Conservation (phyloP, 1,284 basidiomycete genomes). For the Termitomyces sp. region DNA sequence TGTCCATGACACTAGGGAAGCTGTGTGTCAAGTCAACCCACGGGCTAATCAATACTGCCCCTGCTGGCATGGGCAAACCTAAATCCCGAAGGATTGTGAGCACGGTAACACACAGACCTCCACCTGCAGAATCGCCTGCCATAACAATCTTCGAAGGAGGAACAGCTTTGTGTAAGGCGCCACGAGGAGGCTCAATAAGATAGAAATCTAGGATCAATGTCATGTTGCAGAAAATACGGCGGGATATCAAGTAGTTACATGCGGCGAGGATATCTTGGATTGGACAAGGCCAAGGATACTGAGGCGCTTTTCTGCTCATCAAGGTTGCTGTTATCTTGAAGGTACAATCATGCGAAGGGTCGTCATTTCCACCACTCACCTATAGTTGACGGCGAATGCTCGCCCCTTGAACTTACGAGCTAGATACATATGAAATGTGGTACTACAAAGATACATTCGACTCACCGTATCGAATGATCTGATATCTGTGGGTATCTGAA, state of each 20-base stretch:
- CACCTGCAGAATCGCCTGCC: constrained; percentile 85
- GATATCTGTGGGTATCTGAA: not conserved
- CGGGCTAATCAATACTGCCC: constrained; percentile 72
- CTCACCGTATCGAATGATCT: not conserved
- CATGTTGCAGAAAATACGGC: not conserved
- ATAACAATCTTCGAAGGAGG: constrained; percentile 71
- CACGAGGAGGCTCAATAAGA: not conserved
- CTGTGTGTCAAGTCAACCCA: constrained; percentile 86
- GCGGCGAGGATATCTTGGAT: constrained; percentile 78
- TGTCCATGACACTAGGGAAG: constrained; percentile 76
- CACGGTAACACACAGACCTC: constrained; percentile 62
- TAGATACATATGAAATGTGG: not conserved
- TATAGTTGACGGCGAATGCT: constrained; percentile 1
- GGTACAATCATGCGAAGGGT: not conserved
- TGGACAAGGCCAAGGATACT: constrained; percentile 87
- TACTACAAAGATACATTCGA: not conserved
- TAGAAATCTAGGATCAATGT: not conserved
- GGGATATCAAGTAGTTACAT: constrained; percentile 42
- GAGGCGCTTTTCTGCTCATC: constrained; percentile 60
- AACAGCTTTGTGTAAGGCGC: constrained; percentile 54
- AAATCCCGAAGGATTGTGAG: constrained; percentile 77
- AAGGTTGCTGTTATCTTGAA: not conserved
- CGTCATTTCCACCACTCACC: not conserved
- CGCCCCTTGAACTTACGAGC: not conserved
- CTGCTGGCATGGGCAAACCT: constrained; percentile 69